These are phyloP conservation scores for Metschnikowia henanensis DNA, from an alignment of 805 yeast species.

Conservation along the genomic window DNA sequence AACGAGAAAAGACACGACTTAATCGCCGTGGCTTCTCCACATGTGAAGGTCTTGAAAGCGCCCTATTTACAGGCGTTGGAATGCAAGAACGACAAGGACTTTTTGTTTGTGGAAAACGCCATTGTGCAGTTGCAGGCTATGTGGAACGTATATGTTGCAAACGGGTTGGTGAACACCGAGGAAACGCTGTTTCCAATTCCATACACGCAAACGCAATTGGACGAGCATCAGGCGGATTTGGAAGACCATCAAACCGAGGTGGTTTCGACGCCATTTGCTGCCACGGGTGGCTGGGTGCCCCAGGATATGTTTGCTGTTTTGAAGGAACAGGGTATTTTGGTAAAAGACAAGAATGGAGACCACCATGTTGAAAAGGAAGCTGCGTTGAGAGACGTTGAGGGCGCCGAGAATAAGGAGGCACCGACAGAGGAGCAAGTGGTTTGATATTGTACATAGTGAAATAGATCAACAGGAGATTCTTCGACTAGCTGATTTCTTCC, in stretches of 20 bases:
- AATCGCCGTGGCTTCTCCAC: slow-evolving; percentile 81
- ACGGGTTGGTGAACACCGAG: slow-evolving; percentile 50
- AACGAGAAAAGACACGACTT: slow-evolving; percentile 64
- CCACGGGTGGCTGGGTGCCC: slow-evolving; percentile 95
- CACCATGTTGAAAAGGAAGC: slow-evolving; percentile 32
- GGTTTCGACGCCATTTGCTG: slow-evolving; percentile 76
- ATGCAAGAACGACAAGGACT: slow-evolving; percentile 56
- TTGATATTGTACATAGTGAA: neutral
- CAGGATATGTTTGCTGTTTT: slow-evolving; percentile 84
- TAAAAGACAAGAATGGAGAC: slow-evolving; percentile 49
- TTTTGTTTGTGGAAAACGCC: slow-evolving; percentile 63
- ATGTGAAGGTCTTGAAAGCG: slow-evolving; percentile 68
- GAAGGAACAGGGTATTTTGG: slow-evolving; percentile 65
- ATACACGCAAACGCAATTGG: slow-evolving; percentile 58
- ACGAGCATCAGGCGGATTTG: slow-evolving; percentile 55
- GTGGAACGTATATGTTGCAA: slow-evolving; percentile 67
- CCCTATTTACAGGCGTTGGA: slow-evolving; percentile 65
- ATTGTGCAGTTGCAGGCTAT: slow-evolving; percentile 63
- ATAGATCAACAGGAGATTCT: no score
- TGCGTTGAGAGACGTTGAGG: slow-evolving; percentile 21
- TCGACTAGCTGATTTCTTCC: no score
- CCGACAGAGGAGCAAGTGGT: neutral
- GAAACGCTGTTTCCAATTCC: slow-evolving; percentile 55
- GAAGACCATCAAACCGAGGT: slow-evolving; percentile 68
- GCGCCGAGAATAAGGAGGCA: neutral